phyloP scores from a whole-genome alignment of 179 eudicot species.

The Pouteria campechiana region DNA sequence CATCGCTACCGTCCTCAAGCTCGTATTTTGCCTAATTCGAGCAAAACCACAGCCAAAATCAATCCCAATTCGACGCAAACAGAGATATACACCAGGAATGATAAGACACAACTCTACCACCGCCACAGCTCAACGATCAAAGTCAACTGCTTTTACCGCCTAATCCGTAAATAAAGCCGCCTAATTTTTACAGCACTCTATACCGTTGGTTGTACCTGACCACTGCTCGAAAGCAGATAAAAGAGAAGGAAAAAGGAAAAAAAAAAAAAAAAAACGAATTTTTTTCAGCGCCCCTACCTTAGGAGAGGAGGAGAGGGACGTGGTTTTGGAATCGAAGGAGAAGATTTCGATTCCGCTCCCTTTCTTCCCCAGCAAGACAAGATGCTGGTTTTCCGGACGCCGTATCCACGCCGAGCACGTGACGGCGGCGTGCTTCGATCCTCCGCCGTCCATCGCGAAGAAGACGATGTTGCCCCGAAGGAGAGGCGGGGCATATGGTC shows the following conservation, averaged over 20 bases:
- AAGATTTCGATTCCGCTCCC: slow-evolving; percentile 42
- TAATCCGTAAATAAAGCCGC: too few species aligned
- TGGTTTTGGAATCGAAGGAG: slow-evolving; percentile 39
- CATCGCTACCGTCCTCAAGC: slow-evolving; percentile 54
- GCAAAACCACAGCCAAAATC: neutral
- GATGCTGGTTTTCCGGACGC: slow-evolving; percentile 72
- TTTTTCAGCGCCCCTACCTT: too few species aligned
- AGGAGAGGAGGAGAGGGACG: slow-evolving; percentile 61
- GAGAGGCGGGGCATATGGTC: too few species aligned
- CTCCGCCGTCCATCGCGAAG: slow-evolving; percentile 19
- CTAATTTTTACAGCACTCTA: too few species aligned
- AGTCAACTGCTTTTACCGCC: too few species aligned
- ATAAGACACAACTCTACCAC: too few species aligned
- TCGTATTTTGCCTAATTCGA: slow-evolving; percentile 32
- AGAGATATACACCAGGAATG: too few species aligned
- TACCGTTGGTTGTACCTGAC: too few species aligned
- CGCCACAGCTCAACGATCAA: too few species aligned
- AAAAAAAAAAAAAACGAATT: too few species aligned
- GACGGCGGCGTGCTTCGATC: slow-evolving; percentile 30
- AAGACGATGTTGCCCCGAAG: too few species aligned
- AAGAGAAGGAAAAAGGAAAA: neutral
- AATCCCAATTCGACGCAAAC: neutral
- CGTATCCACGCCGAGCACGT: slow-evolving; percentile 77
- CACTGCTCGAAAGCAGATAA: too few species aligned
- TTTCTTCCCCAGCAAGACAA: slow-evolving; percentile 52